Percentiles rank a stretch among this genome's conserved stretches.
phyloP scores from a whole-genome alignment of 768 basidiomycete genomes.

The Crassisporium funariophilum region DNA sequence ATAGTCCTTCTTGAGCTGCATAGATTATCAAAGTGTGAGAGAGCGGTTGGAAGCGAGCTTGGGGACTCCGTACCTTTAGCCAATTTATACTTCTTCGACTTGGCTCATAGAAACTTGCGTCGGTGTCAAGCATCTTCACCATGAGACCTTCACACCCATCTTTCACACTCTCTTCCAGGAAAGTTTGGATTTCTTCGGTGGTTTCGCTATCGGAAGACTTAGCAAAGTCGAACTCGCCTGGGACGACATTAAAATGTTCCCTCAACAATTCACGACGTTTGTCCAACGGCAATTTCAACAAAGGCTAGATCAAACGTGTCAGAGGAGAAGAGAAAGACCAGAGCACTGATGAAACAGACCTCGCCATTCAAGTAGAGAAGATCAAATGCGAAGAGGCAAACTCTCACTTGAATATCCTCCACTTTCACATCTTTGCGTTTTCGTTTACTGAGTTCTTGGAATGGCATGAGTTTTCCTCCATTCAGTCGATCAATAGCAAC shows the following conservation, averaged over 20 bases:
- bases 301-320: constrained; percentile 53
- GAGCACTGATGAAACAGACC: constrained; percentile 46
- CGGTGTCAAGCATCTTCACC: constrained; percentile 97
- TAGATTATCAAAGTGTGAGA: constrained; percentile 4
- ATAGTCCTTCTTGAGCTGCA: constrained; percentile 97
- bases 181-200: constrained; percentile 90
- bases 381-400: constrained; percentile 96
- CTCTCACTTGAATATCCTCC: constrained; percentile 96
- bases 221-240: constrained; percentile 92
- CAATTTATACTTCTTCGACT: constrained; percentile 95
- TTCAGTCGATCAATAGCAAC: constrained; percentile 90
- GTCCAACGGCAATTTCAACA: constrained; percentile 74
- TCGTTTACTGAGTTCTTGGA: constrained; percentile 93
- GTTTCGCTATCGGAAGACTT: constrained; percentile 87
- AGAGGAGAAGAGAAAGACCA: neutral
- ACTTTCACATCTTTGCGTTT: constrained; percentile 98
- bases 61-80: constrained; percentile 77
- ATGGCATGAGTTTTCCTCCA: constrained; percentile 89
- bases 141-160: constrained; percentile 99
- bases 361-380: constrained; percentile 96
- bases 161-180: constrained; percentile 95
- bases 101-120: constrained; percentile 93
- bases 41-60: neutral
- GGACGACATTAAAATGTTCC: constrained; percentile 78
- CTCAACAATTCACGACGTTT: constrained; percentile 79